phyloP scores from a whole-genome alignment of 306 rosid genomes.

The Lathyrus sativus region DNA sequence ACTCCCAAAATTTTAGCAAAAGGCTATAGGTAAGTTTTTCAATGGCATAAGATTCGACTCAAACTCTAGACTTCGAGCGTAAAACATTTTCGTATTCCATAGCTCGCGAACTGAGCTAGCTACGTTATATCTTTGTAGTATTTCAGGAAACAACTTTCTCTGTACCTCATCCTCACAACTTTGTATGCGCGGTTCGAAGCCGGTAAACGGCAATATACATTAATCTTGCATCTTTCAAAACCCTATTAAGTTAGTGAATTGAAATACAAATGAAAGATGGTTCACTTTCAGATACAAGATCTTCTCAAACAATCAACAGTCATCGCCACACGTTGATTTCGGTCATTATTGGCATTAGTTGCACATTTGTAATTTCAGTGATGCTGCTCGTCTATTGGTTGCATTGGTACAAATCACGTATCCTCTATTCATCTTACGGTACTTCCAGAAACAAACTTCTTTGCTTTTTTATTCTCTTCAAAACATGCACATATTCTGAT shows the following conservation, averaged over 20 bases:
- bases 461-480: constrained; percentile 17
- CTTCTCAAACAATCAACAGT: constrained; percentile 46
- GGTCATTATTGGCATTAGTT: constrained; percentile 70
- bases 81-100: too few relatives aligned
- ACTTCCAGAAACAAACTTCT: constrained; percentile 46
- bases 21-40: constrained; percentile 79
- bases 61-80: too few relatives aligned
- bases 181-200: constrained; percentile 58
- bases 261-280: constrained; percentile 6
- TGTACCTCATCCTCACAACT: constrained; percentile 56
- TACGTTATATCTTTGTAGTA: constrained; percentile 49
- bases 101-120: too few relatives aligned
- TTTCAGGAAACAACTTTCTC: constrained; percentile 83
- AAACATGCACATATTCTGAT: constrained; percentile 32
- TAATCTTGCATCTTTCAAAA: constrained; percentile 32
- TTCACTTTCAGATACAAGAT: constrained; percentile 57
- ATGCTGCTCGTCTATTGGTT: constrained; percentile 70
- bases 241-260: constrained; percentile 22
- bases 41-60: not conserved
- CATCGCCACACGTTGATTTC: constrained; percentile 68
- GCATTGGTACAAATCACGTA: constrained; percentile 76
- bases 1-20: constrained; percentile 85
- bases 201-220: constrained; percentile 67
- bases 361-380: constrained; percentile 70
- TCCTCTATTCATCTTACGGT: constrained; percentile 80